A percentile compares a stretch with the other conserved stretches of the same genome.
Conservation (phyloP, 139 green algal species). For the Closterium sp. region DNA sequence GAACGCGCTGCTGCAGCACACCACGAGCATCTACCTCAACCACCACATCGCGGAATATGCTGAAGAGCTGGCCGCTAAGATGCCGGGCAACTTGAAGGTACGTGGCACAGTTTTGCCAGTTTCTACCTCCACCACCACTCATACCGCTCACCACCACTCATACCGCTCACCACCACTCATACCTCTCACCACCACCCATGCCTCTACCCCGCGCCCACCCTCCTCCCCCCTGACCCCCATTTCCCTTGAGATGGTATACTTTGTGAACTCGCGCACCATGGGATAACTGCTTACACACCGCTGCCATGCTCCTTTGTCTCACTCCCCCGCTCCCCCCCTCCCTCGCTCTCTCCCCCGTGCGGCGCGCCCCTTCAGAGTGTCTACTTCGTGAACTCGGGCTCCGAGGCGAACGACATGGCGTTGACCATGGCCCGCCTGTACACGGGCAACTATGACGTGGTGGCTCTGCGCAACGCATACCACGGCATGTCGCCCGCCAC, state of each 20-base stretch:
- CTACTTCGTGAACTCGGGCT: conserved; percentile 85
- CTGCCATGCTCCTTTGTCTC: conserved; percentile 22
- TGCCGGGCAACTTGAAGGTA: conserved; percentile 73
- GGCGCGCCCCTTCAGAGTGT: conserved; percentile 37
- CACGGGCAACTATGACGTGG: conserved; percentile 83
- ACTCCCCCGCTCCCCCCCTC: background rate
- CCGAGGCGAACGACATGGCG: conserved; percentile 85
- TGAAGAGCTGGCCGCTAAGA: conserved; percentile 73
- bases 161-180: too few species aligned
- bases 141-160: too few species aligned
- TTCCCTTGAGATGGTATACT: conserved; percentile 64
- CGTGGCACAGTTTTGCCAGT: too few species aligned
- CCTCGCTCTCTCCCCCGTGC: background rate
- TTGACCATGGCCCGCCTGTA: conserved; percentile 75
- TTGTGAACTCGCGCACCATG: conserved; percentile 83
- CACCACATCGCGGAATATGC: conserved; percentile 74
- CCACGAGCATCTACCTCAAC: conserved; percentile 86
- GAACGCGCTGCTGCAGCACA: conserved; percentile 74
- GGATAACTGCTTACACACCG: conserved; percentile 72
- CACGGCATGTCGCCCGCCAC: conserved; percentile 83
- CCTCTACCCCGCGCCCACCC: too few species aligned
- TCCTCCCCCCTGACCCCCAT: background rate
- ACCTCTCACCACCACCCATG: too few species aligned
- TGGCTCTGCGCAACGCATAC: conserved; percentile 90
- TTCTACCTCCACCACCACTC: too few species aligned